These are phyloP conservation scores for Fremontodendron californicum DNA, from an alignment of 345 rosid genomes.

Conservation along the genomic window DNA sequence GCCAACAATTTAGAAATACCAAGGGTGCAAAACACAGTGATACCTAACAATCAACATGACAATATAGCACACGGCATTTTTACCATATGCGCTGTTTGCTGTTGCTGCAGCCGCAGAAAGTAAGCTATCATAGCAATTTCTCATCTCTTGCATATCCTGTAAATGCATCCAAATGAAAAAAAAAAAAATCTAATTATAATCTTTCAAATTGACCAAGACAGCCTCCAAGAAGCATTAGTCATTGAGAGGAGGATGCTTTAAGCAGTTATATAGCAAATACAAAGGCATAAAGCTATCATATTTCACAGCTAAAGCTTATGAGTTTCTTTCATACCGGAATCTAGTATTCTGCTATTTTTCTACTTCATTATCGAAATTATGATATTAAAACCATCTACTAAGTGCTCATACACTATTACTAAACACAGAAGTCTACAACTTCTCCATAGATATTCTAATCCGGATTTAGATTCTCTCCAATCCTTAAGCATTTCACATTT, in stretches of 20 bases:
- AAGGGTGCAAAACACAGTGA: background rate
- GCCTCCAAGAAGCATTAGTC: background rate
- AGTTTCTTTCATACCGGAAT: background rate
- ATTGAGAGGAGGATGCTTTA: background rate
- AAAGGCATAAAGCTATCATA: background rate
- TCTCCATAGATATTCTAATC: background rate
- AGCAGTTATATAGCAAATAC: background rate
- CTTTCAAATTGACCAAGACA: background rate
- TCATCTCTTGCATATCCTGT: slow-evolving; percentile 91
- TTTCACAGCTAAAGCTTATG: background rate
- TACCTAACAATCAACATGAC: background rate
- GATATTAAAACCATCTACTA: background rate
- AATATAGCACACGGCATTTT: background rate
- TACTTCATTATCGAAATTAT: background rate
- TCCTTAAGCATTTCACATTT: background rate
- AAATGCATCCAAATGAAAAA: background rate
- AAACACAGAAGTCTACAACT: background rate
- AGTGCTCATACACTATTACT: background rate
- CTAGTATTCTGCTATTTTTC: background rate
- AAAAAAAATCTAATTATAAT: background rate
- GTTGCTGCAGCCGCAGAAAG: slow-evolving; percentile 93
- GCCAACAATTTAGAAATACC: background rate
- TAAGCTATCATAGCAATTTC: slow-evolving; percentile 89
- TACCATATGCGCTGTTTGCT: slow-evolving; percentile 95
- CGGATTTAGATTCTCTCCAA: background rate